These are phyloP conservation scores for Clathrospora elynae DNA, from an alignment of 2,329 filamentous ascomycete species.

Conservation along the genomic window DNA sequence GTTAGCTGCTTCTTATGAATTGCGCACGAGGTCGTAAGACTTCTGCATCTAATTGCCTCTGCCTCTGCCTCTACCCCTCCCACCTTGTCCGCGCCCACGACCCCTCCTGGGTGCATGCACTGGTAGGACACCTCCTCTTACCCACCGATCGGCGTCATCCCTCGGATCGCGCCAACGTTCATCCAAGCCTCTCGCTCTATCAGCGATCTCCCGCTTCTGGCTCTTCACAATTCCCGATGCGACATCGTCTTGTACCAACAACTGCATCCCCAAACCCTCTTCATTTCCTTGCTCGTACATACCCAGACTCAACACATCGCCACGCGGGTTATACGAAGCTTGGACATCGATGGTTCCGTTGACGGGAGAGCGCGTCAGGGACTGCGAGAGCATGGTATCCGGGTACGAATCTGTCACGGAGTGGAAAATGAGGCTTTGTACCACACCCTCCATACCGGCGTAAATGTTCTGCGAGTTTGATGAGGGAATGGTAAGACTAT, in stretches of 20 bases:
- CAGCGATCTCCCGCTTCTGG: slow-evolving; percentile 15
- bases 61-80: slow-evolving; percentile 20
- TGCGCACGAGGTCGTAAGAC: too few relatives aligned
- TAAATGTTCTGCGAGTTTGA: slow-evolving; percentile 53
- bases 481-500: slow-evolving; percentile 55
- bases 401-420: slow-evolving; percentile 51
- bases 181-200: slow-evolving; percentile 36
- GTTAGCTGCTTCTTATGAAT: too few relatives aligned
- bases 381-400: slow-evolving; percentile 47
- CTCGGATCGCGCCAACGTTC: slow-evolving; percentile 49
- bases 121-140: slow-evolving; percentile 8
- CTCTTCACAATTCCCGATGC: slow-evolving; percentile 29
- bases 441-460: slow-evolving; percentile 54
- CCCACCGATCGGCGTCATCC: slow-evolving; percentile 31
- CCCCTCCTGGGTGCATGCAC: slow-evolving; percentile 13
- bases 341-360: slow-evolving; percentile 30
- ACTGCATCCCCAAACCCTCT: slow-evolving; percentile 45
- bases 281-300: slow-evolving; percentile 54
- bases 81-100: slow-evolving; percentile 15
- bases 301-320: slow-evolving; percentile 50
- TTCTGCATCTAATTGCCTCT: too few relatives aligned
- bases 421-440: slow-evolving; percentile 53
- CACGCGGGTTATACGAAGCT: slow-evolving; percentile 39
- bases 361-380: slow-evolving; percentile 18
- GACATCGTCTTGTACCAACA: slow-evolving; percentile 49